Conservation (phyloP, 192 early-diverging fungal genomes). For the Umbelopsis sp. region DNA sequence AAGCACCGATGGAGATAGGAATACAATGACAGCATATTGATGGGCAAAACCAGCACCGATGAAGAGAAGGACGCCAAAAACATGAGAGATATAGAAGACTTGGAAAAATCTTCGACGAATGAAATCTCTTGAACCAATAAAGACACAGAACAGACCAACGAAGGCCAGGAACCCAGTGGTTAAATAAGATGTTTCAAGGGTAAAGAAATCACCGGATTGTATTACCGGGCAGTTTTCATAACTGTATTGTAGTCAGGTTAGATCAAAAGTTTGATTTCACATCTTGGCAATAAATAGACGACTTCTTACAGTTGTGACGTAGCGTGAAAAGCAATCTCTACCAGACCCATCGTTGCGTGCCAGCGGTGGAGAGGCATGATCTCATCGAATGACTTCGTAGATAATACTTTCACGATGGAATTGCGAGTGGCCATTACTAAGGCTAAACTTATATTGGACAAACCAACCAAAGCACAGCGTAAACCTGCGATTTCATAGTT, state of each 20-base stretch:
- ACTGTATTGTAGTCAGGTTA: not conserved
- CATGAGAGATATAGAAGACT: slow-evolving; percentile 1
- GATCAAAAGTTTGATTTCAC: not conserved
- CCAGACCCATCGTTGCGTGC: not conserved
- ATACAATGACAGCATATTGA: slow-evolving; percentile 1
- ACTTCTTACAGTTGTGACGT: not conserved
- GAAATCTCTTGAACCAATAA: not conserved
- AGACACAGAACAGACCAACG: not conserved
- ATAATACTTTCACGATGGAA: not conserved
- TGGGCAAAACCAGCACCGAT: not conserved
- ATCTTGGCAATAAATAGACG: not conserved
- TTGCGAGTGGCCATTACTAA: not conserved
- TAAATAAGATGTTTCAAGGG: no score
- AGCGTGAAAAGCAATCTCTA: not conserved
- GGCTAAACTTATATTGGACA: not conserved
- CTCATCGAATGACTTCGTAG: not conserved
- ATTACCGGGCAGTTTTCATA: not conserved
- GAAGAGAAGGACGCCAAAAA: not conserved
- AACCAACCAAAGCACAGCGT: not conserved
- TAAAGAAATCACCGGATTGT: not conserved
- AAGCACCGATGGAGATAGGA: not conserved
- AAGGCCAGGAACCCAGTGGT: not conserved
- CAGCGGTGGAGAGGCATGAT: not conserved
- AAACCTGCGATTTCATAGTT: not conserved
- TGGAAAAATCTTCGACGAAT: not conserved